Evolutionary conservation across 2,329 filamentous ascomycete genomes (phyloP), one percentile per base, ranked within the genome.

Genomic region (Aspergillus sclerotialis): DNA sequence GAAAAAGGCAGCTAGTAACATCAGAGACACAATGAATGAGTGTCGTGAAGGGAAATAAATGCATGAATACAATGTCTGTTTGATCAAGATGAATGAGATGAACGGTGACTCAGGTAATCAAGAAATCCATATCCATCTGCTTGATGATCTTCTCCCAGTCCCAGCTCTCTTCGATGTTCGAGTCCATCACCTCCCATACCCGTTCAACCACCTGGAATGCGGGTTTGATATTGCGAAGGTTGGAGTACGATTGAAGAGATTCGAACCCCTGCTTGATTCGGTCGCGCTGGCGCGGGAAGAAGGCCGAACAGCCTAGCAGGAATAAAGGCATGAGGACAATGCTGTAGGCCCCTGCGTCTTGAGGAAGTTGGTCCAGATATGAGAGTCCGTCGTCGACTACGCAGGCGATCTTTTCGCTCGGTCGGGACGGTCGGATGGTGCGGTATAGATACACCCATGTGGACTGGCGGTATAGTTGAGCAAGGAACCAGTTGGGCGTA

Each of bases 361-460:
- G 53, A n/a, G 73, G 73, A 9, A 79, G 52, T 32, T 69, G 61
- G 28, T 72, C 69, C 26, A 80, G 61, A 43, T 72, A 77, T n/a
- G 59, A 49, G 9, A 80, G 65, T 2, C 74, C 76, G 35, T 76
- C 68, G 35, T 79, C 70, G 4, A 80, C 75, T 1, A 74, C 76
- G 19, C 67, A 64, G 17, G 69, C 63, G 41, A 79, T 75, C 41
- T 71, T 75, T 2, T 67, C 61, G 39, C 69, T 69, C 8, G 74
- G 68, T n/a, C 60, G 59, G 1, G 75, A 78, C 4, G 70, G 69
- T 34, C 72, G 69, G 25, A 78, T 75, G 4, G 76, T 80, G 32
- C 76, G 73, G 46, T 75, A 76, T 1, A 80, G 67, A 47, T 79
- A 80, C 8, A 79, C 71, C 75, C 75, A 79, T 5, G 74, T 76